These are phyloP conservation scores for Pythium folliculosum DNA, from an alignment of 352 stramenopile species.

Conservation along the genomic window DNA sequence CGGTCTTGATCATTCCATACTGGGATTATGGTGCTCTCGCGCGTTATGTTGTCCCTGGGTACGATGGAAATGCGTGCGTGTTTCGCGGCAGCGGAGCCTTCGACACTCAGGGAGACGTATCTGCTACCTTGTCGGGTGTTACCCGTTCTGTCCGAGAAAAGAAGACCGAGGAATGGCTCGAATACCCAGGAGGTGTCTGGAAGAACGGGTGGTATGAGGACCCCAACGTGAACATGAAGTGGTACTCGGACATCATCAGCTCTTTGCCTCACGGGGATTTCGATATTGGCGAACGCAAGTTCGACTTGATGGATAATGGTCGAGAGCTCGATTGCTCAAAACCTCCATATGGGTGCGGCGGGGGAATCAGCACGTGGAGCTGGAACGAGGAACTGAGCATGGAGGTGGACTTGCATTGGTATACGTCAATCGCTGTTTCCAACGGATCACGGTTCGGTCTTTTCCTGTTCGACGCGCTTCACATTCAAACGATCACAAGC, in stretches of 20 bases:
- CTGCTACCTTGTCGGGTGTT: neutral
- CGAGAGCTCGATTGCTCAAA: neutral
- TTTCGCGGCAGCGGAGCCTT: slow-evolving; percentile 24
- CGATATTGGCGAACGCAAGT: slow-evolving; percentile 12
- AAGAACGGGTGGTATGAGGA: slow-evolving; percentile 36
- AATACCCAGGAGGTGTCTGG: slow-evolving; percentile 28
- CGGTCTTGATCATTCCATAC: slow-evolving; percentile 33
- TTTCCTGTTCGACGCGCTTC: slow-evolving; percentile 28
- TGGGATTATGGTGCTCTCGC: slow-evolving; percentile 25
- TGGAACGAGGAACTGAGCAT: slow-evolving; percentile 20
- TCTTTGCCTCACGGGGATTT: neutral
- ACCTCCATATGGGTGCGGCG: neutral
- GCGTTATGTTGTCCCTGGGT: slow-evolving; percentile 21
- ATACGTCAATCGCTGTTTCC: slow-evolving; percentile 14
- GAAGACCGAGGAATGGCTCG: slow-evolving; percentile 28
- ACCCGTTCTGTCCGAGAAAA: slow-evolving; percentile 18
- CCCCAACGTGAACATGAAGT: slow-evolving; percentile 2
- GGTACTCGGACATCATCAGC: slow-evolving; percentile 29
- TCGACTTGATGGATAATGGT: slow-evolving; percentile 15
- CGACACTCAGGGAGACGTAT: neutral
- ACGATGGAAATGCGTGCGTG: slow-evolving; percentile 31
- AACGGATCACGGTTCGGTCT: slow-evolving; percentile 35
- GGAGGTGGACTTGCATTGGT: neutral
- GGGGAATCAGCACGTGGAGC: neutral
- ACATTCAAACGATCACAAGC: slow-evolving; percentile 13